Evolutionary conservation across 163 green algal species (phyloP).

Genomic region (Chlamydomonas reinhardtii): DNA sequence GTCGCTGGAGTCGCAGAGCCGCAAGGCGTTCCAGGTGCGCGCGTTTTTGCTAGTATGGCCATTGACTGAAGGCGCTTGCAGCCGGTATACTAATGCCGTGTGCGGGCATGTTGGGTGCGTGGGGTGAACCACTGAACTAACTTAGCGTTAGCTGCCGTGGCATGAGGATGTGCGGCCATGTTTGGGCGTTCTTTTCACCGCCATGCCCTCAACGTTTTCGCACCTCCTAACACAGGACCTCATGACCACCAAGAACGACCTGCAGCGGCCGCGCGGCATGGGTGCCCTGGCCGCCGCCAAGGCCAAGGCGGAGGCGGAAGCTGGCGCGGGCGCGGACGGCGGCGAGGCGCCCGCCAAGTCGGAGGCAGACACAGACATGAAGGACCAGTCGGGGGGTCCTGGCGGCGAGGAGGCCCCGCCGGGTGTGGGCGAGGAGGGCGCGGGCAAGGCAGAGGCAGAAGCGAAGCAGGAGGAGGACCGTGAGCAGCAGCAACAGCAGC

Average conservation of each 20-base stretch:
- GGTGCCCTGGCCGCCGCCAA: background rate
- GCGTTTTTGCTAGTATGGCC: no score
- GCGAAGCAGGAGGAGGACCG: background rate
- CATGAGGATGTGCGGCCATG: no score
- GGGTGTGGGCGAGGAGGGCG: background rate
- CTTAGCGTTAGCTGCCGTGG: no score
- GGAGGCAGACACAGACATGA: background rate
- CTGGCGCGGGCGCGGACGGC: background rate
- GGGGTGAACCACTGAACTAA: no score
- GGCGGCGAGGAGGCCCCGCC: conserved; percentile 5
- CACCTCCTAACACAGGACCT: background rate
- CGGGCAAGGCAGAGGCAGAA: background rate
- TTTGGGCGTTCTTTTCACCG: no score
- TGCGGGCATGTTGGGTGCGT: no score
- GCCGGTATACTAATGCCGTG: no score
- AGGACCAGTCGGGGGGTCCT: background rate
- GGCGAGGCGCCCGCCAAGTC: background rate
- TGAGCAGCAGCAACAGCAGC: background rate
- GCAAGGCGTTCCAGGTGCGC: conserved; percentile 32
- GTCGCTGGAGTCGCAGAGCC: conserved; percentile 62
- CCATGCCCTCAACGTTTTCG: no score
- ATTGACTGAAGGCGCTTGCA: no score
- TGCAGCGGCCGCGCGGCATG: conserved; percentile 15
- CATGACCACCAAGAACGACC: conserved; percentile 45
- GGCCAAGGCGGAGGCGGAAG: background rate